These are phyloP conservation scores for Tillandsia leiboldiana DNA, from an alignment of 176 grass and related monocot genomes.

Conservation along the genomic window DNA sequence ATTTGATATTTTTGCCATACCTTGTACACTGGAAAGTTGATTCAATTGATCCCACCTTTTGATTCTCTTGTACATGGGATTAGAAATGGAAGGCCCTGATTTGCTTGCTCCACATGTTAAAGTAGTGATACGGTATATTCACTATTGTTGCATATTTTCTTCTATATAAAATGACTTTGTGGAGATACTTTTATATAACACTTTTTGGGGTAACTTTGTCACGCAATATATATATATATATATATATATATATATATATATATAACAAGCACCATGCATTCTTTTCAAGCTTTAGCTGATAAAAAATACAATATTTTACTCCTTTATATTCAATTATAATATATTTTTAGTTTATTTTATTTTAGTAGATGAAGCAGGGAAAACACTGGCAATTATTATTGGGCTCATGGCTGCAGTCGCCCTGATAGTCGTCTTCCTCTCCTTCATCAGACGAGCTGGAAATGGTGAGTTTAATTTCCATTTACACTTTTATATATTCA, in stretches of 20 bases:
- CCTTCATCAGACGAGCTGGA: constrained; percentile 42
- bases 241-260: too few relatives aligned
- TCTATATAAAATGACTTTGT: too few relatives aligned
- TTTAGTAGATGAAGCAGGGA: constrained; percentile 43
- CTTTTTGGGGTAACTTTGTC: too few relatives aligned
- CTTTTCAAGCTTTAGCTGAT: background rate
- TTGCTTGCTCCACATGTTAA: too few relatives aligned
- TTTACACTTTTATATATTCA: background rate
- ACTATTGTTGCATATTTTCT: too few relatives aligned
- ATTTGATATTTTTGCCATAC: constrained; percentile 18
- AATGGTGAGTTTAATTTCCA: background rate
- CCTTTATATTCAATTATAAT: background rate
- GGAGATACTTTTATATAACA: too few relatives aligned
- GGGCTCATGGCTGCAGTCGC: constrained; percentile 50
- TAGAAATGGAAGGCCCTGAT: too few relatives aligned
- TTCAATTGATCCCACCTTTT: too few relatives aligned
- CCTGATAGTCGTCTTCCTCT: constrained; percentile 51
- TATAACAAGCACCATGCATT: background rate
- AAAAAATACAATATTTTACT: background rate
- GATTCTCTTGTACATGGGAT: too few relatives aligned
- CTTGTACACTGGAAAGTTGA: too few relatives aligned
- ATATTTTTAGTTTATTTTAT: background rate
- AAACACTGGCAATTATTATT: constrained; percentile 71
- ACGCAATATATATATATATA: too few relatives aligned
- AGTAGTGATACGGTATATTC: too few relatives aligned